Evolutionary conservation across 768 basidiomycete genomes (phyloP), one percentile per base, ranked within the genome.

Genomic region (Leucocoprinus birnbaumii): DNA sequence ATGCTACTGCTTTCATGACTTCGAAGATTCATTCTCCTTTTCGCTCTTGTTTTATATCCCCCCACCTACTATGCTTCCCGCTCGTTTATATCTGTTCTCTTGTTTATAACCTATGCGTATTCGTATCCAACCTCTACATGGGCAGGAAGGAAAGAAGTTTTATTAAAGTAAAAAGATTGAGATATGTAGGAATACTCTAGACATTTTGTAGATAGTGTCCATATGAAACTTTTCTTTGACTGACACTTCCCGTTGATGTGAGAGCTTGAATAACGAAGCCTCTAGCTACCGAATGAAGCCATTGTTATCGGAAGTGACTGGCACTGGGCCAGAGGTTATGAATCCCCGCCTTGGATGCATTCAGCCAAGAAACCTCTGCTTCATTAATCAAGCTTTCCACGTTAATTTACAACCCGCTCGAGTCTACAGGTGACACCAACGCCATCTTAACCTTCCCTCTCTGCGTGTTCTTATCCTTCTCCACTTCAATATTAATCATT

Each of bases 401-500:
- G n/a, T n/a, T n/a, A n/a, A n/a, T n/a, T n/a, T 68, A 81, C 61
- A 80, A 55, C 10, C 66, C 66, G 24, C 65, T 69, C 16, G 79
- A 78, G 70, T 90, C 82, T 19, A 90, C 72, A 5, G 89, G 90
- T 48, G 79, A 71, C 10, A 85, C 74, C 25, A 94, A 75, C 5
- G 79, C 82, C 91, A 92, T 92, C 71, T 87, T 91, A 6, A 96
- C 93, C 59, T 85, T 85, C 9, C 91, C 93, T 57, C 94, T 75
- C 64, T 95, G 92, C 16, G 94, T 97, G 60, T 94, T 95, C 64
- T 81, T 88, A 64, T 97, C 96, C 77, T 94, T 97, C 69, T 96
- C 94, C 5, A 98, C 91, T 56, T 86, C 83, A 40, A 99, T 89
- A 60, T 84, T 80, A n/a, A 98, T 95, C 26, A 70, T 78, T 44